phyloP scores from a whole-genome alignment of 1,284 basidiomycete genomes.

The Pyrrhoderma noxium region DNA sequence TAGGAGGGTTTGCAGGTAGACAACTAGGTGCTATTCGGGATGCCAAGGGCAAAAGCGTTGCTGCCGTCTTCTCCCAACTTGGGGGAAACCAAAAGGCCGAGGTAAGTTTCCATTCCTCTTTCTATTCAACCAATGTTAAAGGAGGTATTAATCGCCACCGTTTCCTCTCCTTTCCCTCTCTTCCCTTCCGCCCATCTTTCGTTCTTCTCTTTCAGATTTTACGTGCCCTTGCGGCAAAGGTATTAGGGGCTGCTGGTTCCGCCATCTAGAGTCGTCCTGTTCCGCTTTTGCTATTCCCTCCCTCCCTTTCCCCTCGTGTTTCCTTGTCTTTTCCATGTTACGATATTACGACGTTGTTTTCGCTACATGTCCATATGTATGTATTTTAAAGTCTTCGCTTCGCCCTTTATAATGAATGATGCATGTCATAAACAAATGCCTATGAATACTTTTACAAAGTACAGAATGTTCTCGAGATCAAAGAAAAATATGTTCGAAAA shows the following conservation, averaged over 20 bases:
- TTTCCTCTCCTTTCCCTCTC: no score
- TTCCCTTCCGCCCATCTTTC: conserved; percentile 22
- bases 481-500: no score
- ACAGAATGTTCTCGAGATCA: no score
- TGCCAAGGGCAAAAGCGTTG: conserved; percentile 89
- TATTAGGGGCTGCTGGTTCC: conserved; percentile 64
- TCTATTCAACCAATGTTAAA: not conserved
- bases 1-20: conserved; percentile 80
- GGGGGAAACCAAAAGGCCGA: conserved; percentile 81
- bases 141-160: conserved; percentile 18
- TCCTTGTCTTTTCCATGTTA: no score
- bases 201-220: conserved; percentile 72
- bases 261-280: not conserved
- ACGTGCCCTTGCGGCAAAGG: conserved; percentile 82
- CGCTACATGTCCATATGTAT: no score
- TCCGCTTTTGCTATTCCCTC: not conserved
- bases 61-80: conserved; percentile 81
- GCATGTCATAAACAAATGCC: no score
- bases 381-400: no score
- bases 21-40: conserved; percentile 82
- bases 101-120: conserved; percentile 38
- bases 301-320: not conserved
- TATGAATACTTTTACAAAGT: no score
- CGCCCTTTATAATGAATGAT: no score
- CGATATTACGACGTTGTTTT: no score